Conservation (phyloP, 345 rosid genomes). For the Aquilaria sinensis region DNA sequence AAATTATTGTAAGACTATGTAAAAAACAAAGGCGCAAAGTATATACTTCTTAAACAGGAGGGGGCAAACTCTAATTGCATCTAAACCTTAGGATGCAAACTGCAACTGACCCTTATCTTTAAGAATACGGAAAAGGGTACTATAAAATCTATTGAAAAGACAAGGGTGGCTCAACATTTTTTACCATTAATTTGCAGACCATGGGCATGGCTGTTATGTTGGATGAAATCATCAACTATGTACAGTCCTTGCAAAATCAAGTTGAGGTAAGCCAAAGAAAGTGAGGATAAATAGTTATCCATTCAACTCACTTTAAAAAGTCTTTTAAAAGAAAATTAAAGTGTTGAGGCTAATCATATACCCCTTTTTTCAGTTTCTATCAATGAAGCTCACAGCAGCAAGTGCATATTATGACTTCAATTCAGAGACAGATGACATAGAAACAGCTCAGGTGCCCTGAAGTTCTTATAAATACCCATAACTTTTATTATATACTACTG, state of each 20-base stretch:
- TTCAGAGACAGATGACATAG: constrained; percentile 57
- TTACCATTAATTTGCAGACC: constrained; percentile 31
- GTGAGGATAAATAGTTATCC: neutral
- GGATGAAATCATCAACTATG: constrained; percentile 80
- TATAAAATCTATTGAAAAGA: neutral
- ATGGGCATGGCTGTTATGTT: constrained; percentile 91
- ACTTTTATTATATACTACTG: no score
- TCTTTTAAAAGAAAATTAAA: neutral
- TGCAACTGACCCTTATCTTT: no score
- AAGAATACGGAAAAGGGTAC: no score
- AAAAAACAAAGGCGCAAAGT: no score
- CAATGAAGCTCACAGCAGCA: constrained; percentile 82
- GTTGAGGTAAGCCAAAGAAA: constrained; percentile 49
- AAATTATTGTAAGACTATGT: no score
- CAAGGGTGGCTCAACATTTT: neutral
- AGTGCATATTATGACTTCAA: constrained; percentile 69
- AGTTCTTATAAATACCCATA: no score
- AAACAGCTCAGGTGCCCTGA: constrained; percentile 23
- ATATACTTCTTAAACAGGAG: no score
- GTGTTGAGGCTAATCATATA: no score
- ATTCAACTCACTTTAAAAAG: neutral
- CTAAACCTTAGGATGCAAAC: no score
- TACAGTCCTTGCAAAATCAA: constrained; percentile 72
- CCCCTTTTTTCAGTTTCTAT: constrained; percentile 54
- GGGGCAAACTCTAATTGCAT: no score